Base-by-base conservation (phyloP, 352 stramenopile genomes). In the Phytopythium boreale region DNA sequence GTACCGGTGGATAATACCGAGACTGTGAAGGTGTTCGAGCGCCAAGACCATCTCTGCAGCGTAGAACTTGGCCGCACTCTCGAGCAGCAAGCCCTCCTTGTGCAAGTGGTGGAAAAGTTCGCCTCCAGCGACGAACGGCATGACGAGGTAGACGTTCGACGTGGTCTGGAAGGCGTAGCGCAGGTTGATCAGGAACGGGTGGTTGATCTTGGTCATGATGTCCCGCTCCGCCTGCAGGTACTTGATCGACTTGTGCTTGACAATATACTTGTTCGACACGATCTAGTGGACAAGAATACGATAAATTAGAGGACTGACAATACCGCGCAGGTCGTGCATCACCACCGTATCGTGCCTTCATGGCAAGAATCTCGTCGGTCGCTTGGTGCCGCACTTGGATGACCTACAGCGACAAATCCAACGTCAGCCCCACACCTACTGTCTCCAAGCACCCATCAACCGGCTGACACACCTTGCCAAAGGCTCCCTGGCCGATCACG, bases 201-300 rank as follows among this genome's bases (percentile, higher is more conserved):
- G 87, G 61, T 83, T 84, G 63, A 95, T 89, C 74, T 93, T 91
- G 62, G 83, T 92, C 85, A 95, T 93, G 53, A 93, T 93, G 64
- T 93, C 83, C 46, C 87, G 76, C 69, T 95, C 87, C 2, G 84
- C 80, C 61, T 93, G 83, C 29, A 93, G 61, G 59, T 92, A 92
- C 60, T 76, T 70, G 51, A 93, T 70, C 37, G 84, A 92, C 58
- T 93, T 93, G 69, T 92, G 77, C 74, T 95, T 87, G 62, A 93
- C 82, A 44, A 95, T 81, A 71, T 89, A 91, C 72, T 92, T 90
- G 69, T 92, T 92, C 46, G 75, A 89, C 41, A 94, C 82, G 67
- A 94, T 91, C 80, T 90, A 60, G 12, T 19, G 29, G 62, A 36
- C n/a, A 27, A 31, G 62, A 20, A 58, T 19, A 51, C 1, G 46